Percentiles rank a stretch among this genome's conserved stretches.
Evolutionary conservation across 2,329 filamentous ascomycete genomes (phyloP).

Genomic region (Hymenoscyphus repandus): DNA sequence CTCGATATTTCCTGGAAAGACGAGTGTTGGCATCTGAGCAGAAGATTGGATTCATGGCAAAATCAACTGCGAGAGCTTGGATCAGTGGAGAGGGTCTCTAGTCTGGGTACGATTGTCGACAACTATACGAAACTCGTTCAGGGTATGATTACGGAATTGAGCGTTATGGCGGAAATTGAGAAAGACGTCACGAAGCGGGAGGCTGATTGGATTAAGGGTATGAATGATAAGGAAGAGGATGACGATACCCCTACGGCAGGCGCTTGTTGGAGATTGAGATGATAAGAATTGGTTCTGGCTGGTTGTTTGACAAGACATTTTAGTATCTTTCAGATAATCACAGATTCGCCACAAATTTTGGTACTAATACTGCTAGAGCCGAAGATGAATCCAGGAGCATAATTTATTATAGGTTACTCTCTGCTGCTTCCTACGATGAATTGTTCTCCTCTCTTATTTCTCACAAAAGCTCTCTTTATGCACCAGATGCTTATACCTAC

Average conservation of each 20-base stretch:
- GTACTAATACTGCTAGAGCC: too few species aligned
- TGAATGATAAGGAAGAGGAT: constrained; percentile 38
- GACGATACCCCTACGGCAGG: constrained; percentile 22
- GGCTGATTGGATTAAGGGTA: constrained; percentile 51
- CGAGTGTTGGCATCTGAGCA: constrained; percentile 46
- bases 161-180: constrained; percentile 58
- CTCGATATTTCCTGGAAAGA: constrained; percentile 55
- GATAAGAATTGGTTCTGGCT: too few species aligned
- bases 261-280: constrained; percentile 25
- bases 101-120: constrained; percentile 43
- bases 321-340: too few species aligned
- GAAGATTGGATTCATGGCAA: constrained; percentile 51
- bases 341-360: too few species aligned
- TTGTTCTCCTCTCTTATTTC: too few species aligned
- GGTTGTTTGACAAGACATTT: too few species aligned
- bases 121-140: constrained; percentile 45
- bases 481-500: too few species aligned
- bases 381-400: too few species aligned
- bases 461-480: too few species aligned
- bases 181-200: constrained; percentile 51
- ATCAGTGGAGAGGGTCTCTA: constrained; percentile 30
- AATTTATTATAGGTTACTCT: too few species aligned
- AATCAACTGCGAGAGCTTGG: constrained; percentile 44
- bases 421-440: too few species aligned
- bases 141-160: constrained; percentile 58